A percentile compares a stretch with the other conserved stretches of the same genome.
Conservation (phyloP, 2,329 filamentous ascomycete genomes). For the Fusarium ramigenum region DNA sequence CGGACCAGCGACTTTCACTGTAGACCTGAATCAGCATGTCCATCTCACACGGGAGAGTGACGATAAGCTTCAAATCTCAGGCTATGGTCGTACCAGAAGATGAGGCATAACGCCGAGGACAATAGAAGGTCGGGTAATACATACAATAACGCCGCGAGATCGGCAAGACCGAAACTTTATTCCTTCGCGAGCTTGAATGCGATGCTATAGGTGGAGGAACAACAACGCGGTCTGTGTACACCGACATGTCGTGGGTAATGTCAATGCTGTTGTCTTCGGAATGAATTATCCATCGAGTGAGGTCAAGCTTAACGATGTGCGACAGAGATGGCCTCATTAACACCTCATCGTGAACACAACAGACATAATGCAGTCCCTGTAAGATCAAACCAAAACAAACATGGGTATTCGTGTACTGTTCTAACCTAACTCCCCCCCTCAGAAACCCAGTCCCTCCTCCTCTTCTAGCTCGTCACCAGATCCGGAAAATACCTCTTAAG, state of each 20-base stretch:
- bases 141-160: not conserved
- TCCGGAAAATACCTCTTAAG: constrained; percentile 30
- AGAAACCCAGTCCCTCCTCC: not conserved
- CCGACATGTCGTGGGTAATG: not conserved
- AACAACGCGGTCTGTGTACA: not conserved
- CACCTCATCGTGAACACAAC: not conserved
- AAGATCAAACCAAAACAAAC: not conserved
- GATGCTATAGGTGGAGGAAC: not conserved
- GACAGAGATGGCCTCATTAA: no score
- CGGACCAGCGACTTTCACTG: not conserved
- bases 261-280: not conserved
- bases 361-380: not conserved
- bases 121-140: no score
- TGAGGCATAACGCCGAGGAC: not conserved
- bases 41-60: not conserved
- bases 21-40: not conserved
- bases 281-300: not conserved
- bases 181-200: not conserved
- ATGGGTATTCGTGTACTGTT: constrained; percentile 2
- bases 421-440: not conserved
- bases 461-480: not conserved
- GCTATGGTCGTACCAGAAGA: not conserved
- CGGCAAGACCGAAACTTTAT: not conserved
- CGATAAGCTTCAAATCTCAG: not conserved
- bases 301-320: accelerated